phyloP scores from a whole-genome alignment of 192 early-diverging fungal genomes.

The Paraglomus brasilianum region DNA sequence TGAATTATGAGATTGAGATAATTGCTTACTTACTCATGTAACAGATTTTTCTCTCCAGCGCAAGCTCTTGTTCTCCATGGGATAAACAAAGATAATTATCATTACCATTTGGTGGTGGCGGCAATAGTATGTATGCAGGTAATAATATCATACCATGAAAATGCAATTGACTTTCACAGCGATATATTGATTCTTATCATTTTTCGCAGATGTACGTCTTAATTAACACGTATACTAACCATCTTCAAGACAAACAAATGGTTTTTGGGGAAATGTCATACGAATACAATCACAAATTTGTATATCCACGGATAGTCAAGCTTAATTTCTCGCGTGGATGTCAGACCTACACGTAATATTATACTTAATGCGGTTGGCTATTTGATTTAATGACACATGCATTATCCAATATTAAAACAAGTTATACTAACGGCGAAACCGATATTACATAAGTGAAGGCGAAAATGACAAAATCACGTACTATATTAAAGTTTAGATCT shows the following conservation, averaged over 20 bases:
- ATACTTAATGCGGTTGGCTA: too few species aligned
- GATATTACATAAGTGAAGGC: too few species aligned
- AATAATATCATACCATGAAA: not conserved
- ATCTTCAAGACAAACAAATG: slow-evolving; percentile 5
- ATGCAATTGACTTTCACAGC: not conserved
- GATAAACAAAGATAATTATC: not conserved
- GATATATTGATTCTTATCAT: not conserved
- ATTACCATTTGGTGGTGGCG: not conserved
- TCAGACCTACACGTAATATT: too few species aligned
- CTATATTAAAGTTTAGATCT: too few species aligned
- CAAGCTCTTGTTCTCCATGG: not conserved
- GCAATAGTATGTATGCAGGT: not conserved
- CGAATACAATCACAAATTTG: slow-evolving; percentile 6
- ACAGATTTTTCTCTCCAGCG: slow-evolving; percentile 1
- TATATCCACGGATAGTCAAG: slow-evolving; percentile 2
- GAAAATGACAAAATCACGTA: too few species aligned
- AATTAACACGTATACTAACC: not conserved
- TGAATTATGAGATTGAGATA: not conserved
- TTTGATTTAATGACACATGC: too few species aligned
- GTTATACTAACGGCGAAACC: too few species aligned
- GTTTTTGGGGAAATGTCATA: not conserved
- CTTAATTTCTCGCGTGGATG: not conserved
- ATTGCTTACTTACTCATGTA: not conserved
- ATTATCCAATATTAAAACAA: too few species aligned
- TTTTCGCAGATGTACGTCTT: not conserved